Evolutionary conservation across 2,329 filamentous ascomycete species (phyloP).

Genomic region (Curvularia verruculosa): DNA sequence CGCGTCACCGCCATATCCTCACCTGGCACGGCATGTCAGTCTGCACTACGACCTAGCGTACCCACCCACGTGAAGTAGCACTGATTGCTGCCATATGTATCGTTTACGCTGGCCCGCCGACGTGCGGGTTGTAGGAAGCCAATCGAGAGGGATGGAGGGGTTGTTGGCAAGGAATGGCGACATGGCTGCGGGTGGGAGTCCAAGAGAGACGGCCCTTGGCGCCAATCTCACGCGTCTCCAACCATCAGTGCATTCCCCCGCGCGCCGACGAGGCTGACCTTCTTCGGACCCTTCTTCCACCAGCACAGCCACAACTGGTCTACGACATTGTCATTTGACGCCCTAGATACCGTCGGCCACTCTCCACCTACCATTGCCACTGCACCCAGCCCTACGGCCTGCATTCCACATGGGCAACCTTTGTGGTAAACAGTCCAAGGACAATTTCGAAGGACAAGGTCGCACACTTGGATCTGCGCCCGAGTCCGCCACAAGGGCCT

Average conservation of each 20-base stretch:
- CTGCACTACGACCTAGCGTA: slow-evolving; percentile 14
- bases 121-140: not conserved
- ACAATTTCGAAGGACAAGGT: slow-evolving; percentile 72
- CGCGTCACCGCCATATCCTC: slow-evolving; percentile 7
- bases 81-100: slow-evolving; percentile 8
- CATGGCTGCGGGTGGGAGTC: slow-evolving; percentile 13
- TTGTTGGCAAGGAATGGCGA: not conserved
- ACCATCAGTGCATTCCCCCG: slow-evolving; percentile 20
- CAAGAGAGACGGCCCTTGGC: slow-evolving; percentile 31
- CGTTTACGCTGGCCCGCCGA: slow-evolving; percentile 2
- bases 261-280: slow-evolving; percentile 27
- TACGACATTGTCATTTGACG: not conserved
- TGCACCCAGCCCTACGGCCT: not conserved
- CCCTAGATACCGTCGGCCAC: not conserved
- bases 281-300: slow-evolving; percentile 13
- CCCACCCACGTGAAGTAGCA: slow-evolving; percentile 7
- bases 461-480: slow-evolving; percentile 69
- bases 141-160: not conserved
- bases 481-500: slow-evolving; percentile 53
- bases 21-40: slow-evolving; percentile 7
- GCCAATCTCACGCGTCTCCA: slow-evolving; percentile 17
- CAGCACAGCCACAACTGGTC: slow-evolving; percentile 20
- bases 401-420: slow-evolving; percentile 75
- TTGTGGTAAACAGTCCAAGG: slow-evolving; percentile 71
- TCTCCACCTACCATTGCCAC: not conserved